phyloP scores from a whole-genome alignment of 73 alveolate species.

The Tetrahymena thermophila region DNA sequence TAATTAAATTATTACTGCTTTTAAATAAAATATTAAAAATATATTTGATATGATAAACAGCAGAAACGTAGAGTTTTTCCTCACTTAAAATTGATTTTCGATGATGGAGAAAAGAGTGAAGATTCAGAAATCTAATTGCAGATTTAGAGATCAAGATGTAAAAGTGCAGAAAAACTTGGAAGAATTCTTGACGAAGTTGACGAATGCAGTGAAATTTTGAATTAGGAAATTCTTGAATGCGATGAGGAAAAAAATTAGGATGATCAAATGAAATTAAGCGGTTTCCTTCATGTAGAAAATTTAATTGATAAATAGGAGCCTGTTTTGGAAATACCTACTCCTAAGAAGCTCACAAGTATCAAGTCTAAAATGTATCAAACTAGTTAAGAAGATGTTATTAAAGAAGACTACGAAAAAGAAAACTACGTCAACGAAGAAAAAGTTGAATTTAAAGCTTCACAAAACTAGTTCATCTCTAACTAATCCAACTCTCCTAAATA shows the following conservation, averaged over 20 bases:
- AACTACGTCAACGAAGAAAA: background rate
- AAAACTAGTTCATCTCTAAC: background rate
- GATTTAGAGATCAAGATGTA: background rate
- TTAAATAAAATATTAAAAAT: too few species aligned
- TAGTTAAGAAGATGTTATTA: background rate
- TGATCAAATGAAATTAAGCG: background rate
- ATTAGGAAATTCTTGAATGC: background rate
- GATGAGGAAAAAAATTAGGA: background rate
- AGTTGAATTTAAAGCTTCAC: background rate
- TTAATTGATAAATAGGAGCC: background rate
- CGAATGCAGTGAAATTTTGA: background rate
- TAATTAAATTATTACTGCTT: too few species aligned
- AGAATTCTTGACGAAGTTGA: background rate
- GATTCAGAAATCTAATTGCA: background rate
- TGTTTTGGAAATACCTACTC: background rate
- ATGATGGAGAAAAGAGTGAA: background rate
- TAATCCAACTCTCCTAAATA: background rate
- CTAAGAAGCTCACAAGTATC: background rate
- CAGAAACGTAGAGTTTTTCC: background rate
- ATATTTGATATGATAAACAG: background rate
- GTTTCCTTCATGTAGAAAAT: background rate
- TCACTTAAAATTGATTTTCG: background rate
- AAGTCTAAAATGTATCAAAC: background rate
- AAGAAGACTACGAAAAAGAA: background rate
- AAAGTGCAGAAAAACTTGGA: background rate